A percentile compares a stretch with the other conserved stretches of the same genome.
Conservation (phyloP, 495 filamentous ascomycete genomes). For the Talaromyces liani region DNA sequence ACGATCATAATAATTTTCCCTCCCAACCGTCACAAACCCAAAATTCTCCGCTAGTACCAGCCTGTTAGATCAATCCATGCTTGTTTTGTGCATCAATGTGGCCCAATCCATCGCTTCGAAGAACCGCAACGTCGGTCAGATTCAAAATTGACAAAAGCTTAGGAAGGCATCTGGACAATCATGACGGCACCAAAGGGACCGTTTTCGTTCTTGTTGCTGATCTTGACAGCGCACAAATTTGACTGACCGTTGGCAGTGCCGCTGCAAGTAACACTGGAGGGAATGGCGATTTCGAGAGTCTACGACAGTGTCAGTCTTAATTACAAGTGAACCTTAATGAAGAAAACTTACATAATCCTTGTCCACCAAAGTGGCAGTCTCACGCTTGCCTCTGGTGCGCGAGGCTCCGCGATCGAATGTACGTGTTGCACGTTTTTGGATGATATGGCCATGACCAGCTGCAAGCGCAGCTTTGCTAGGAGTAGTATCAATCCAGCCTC, state of each 20-base stretch:
- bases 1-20: no score
- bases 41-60: no score
- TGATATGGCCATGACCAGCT: slow-evolving; percentile 19
- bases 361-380: slow-evolving; percentile 14
- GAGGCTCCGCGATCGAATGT: no score
- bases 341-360: slow-evolving; percentile 15
- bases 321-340: neutral
- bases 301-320: neutral
- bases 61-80: no score
- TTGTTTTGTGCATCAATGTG: no score
- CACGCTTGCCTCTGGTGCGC: no score
- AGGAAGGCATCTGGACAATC: slow-evolving; percentile 23
- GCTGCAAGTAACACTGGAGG: slow-evolving; percentile 24
- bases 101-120: no score
- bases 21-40: no score
- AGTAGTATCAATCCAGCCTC: neutral
- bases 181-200: slow-evolving; percentile 33
- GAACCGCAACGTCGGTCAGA: no score
- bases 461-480: neutral
- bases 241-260: slow-evolving; percentile 21
- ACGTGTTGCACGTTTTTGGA: no score
- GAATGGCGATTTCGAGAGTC: slow-evolving; percentile 20
- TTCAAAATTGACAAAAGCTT: no score
- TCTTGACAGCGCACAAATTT: slow-evolving; percentile 31
- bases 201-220: slow-evolving; percentile 24